Percentiles rank a stretch among this genome's conserved stretches.
Conservation (phyloP, 495 filamentous ascomycete species). For the Amniculicola lignicola region DNA sequence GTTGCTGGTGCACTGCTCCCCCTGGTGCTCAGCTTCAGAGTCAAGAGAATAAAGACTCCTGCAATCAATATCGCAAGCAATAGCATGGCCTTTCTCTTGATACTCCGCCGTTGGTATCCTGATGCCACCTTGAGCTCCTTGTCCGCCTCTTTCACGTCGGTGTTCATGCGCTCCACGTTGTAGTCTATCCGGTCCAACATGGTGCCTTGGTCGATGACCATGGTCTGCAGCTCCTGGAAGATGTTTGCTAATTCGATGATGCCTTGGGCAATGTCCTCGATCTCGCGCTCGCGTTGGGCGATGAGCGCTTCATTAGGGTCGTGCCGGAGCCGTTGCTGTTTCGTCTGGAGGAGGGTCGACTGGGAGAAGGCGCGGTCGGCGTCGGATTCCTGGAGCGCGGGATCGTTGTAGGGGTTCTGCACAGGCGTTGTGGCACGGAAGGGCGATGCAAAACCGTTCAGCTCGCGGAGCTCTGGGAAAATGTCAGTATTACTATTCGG, state of each 20-base stretch:
- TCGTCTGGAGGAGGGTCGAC: slow-evolving; percentile 73
- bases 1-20: slow-evolving; percentile 2
- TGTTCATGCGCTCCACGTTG: slow-evolving; percentile 89
- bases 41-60: slow-evolving; percentile 80
- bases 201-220: slow-evolving; percentile 98
- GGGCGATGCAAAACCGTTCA: slow-evolving; percentile 62
- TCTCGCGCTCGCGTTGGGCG: slow-evolving; percentile 90
- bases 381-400: slow-evolving; percentile 83
- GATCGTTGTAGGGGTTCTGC: slow-evolving; percentile 65
- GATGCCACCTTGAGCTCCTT: slow-evolving; percentile 83
- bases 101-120: slow-evolving; percentile 83
- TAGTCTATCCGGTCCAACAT: slow-evolving; percentile 98
- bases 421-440: slow-evolving; percentile 64
- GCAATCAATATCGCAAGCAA: slow-evolving; percentile 78
- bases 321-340: slow-evolving; percentile 57
- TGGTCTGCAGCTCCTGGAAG: slow-evolving; percentile 90
- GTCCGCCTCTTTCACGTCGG: slow-evolving; percentile 84
- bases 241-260: slow-evolving; percentile 96
- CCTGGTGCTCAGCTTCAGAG: slow-evolving; percentile 67
- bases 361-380: slow-evolving; percentile 90
- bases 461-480: slow-evolving; percentile 71
- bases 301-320: slow-evolving; percentile 82
- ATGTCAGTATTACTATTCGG: slow-evolving; percentile 14
- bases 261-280: slow-evolving; percentile 94
- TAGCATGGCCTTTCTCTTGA: slow-evolving; percentile 87